Percentiles rank a stretch among this genome's conserved stretches.
phyloP scores from a whole-genome alignment of 495 filamentous ascomycete species.

The Parmelia sp. region DNA sequence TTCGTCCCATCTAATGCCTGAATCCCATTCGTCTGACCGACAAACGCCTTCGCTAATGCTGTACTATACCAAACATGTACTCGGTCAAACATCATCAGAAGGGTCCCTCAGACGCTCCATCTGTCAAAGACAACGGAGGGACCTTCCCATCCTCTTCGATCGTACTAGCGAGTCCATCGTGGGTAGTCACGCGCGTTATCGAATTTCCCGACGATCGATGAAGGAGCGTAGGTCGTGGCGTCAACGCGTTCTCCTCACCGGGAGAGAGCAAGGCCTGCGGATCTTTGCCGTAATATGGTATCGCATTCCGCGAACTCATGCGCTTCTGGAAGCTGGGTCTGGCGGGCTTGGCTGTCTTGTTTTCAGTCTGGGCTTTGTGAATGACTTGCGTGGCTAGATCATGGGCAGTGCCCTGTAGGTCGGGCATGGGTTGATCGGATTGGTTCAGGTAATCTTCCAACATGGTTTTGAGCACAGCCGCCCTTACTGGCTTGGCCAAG shows the following conservation, averaged over 20 bases:
- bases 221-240: slow-evolving; percentile 1
- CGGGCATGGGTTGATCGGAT: slow-evolving; percentile 30
- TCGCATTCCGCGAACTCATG: slow-evolving; percentile 20
- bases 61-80: neutral
- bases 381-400: neutral
- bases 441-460: slow-evolving; percentile 58
- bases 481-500: slow-evolving; percentile 81
- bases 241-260: neutral
- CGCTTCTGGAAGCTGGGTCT: slow-evolving; percentile 21
- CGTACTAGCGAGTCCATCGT: neutral
- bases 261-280: slow-evolving; percentile 10
- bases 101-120: neutral
- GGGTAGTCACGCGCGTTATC: neutral
- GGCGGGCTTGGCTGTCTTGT: neutral
- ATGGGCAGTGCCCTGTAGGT: slow-evolving; percentile 32
- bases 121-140: slow-evolving; percentile 14
- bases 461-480: slow-evolving; percentile 65
- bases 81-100: neutral
- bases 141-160: slow-evolving; percentile 14
- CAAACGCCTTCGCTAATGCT: slow-evolving; percentile 4
- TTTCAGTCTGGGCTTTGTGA: neutral
- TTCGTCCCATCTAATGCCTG: neutral
- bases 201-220: slow-evolving; percentile 1
- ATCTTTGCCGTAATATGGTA: slow-evolving; percentile 12
- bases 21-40: neutral